Percentiles rank a stretch among this genome's conserved stretches.
Evolutionary conservation across 2,329 filamentous ascomycete species (phyloP).

Genomic region (Fusarium coicis): DNA sequence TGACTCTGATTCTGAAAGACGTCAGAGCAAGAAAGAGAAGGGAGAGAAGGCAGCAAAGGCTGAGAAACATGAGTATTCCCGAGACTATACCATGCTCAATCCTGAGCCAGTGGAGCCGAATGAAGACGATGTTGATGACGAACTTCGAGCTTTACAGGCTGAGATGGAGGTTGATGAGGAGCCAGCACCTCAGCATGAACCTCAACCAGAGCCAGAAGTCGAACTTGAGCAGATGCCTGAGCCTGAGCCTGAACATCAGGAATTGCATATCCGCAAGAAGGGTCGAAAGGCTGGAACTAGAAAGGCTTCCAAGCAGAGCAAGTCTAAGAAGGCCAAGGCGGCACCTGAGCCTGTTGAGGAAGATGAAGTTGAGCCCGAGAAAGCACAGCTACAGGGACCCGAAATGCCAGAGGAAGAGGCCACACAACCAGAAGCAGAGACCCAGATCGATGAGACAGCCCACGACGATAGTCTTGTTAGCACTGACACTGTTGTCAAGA

Average conservation of each 20-base stretch:
- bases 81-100: conserved; percentile 65
- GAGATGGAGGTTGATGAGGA: conserved; percentile 57
- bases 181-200: conserved; percentile 10
- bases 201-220: conserved; percentile 17
- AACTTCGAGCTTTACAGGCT: conserved; percentile 60
- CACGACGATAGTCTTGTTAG: conserved; percentile 55
- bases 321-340: conserved; percentile 57
- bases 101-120: conserved; percentile 56
- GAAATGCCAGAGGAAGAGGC: background rate
- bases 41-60: conserved; percentile 45
- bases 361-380: conserved; percentile 30
- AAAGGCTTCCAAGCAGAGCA: conserved; percentile 64
- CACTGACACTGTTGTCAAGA: conserved; percentile 56
- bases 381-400: conserved; percentile 8
- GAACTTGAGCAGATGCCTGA: conserved; percentile 20
- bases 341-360: conserved; percentile 41
- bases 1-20: conserved; percentile 59
- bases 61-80: conserved; percentile 45
- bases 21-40: conserved; percentile 47
- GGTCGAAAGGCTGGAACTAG: conserved; percentile 62
- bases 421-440: conserved; percentile 16
- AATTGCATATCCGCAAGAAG: conserved; percentile 63
- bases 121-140: conserved; percentile 62
- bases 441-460: conserved; percentile 40
- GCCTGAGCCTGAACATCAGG: conserved; percentile 44